phyloP scores from a whole-genome alignment of 2,329 filamentous ascomycete species.

The Zarea fungicola region DNA sequence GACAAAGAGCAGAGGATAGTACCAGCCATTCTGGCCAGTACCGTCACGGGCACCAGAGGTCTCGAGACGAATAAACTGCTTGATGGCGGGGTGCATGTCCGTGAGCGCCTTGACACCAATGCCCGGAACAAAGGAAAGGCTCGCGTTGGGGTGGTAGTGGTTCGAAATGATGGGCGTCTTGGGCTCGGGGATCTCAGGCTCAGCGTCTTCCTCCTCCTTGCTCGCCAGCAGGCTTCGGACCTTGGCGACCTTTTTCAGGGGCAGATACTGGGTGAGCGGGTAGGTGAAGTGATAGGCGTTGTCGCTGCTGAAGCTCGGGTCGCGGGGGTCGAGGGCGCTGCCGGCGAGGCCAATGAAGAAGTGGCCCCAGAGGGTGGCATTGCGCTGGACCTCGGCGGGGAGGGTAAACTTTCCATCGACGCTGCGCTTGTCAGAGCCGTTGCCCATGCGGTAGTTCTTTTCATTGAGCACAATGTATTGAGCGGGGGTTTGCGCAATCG shows the following conservation, averaged over 20 bases:
- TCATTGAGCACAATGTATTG: slow-evolving; percentile 74
- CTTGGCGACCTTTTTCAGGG: slow-evolving; percentile 86
- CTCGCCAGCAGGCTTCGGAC: slow-evolving; percentile 73
- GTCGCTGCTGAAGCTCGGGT: slow-evolving; percentile 64
- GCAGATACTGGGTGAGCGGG: slow-evolving; percentile 82
- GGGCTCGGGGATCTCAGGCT: slow-evolving; percentile 48
- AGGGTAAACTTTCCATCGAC: slow-evolving; percentile 74
- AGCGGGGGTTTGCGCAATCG: slow-evolving; percentile 58
- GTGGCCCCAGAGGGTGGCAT: slow-evolving; percentile 91
- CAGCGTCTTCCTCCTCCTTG: slow-evolving; percentile 39
- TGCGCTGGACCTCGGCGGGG: slow-evolving; percentile 76
- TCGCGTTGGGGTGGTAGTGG: slow-evolving; percentile 95
- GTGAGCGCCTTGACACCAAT: slow-evolving; percentile 64
- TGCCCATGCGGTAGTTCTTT: slow-evolving; percentile 71
- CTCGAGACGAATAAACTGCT: slow-evolving; percentile 76
- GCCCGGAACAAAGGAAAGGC: slow-evolving; percentile 79
- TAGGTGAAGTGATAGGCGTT: slow-evolving; percentile 79
- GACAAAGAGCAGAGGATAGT: slow-evolving; percentile 81
- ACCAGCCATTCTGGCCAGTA: slow-evolving; percentile 86
- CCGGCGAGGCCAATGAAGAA: slow-evolving; percentile 82
- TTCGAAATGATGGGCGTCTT: slow-evolving; percentile 68
- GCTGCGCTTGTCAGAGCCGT: slow-evolving; percentile 72
- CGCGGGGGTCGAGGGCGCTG: slow-evolving; percentile 68
- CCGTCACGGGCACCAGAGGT: slow-evolving; percentile 74
- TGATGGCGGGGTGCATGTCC: slow-evolving; percentile 65